Evolutionary conservation across 2,329 filamentous ascomycete species (phyloP).

Genomic region (Cladosporium sp.): DNA sequence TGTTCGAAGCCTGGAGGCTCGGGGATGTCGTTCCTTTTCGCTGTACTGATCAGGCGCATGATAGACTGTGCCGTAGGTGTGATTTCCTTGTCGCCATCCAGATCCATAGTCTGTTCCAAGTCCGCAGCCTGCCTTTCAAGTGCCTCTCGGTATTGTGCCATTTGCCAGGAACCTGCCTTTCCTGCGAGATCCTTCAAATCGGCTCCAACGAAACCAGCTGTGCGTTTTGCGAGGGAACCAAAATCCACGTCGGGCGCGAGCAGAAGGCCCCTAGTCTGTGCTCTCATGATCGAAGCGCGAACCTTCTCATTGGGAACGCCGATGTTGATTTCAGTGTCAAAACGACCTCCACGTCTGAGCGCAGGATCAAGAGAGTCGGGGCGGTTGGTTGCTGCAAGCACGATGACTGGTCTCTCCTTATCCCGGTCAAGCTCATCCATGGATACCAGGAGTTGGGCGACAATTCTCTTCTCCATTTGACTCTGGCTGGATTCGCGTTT

Average conservation of each 20-base stretch:
- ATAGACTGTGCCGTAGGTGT: conserved; percentile 19
- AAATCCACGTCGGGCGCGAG: conserved; percentile 71
- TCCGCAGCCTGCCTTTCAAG: conserved; percentile 36
- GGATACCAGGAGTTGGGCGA: conserved; percentile 76
- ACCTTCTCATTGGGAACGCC: conserved; percentile 77
- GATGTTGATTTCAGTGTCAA: conserved; percentile 81
- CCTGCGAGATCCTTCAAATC: conserved; percentile 73
- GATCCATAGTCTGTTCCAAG: conserved; percentile 46
- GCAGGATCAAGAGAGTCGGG: conserved; percentile 82
- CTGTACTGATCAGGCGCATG: conserved; percentile 49
- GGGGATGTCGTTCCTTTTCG: conserved; percentile 38
- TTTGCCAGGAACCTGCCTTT: conserved; percentile 62
- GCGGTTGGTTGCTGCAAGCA: conserved; percentile 85
- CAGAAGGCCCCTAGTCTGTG: conserved; percentile 62
- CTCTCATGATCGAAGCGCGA: conserved; percentile 71
- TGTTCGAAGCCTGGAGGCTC: conserved; percentile 52
- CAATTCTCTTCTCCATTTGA: conserved; percentile 86
- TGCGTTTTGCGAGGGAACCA: conserved; percentile 69
- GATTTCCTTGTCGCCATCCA: conserved; percentile 37
- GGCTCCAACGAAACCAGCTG: conserved; percentile 88
- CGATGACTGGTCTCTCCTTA: conserved; percentile 69
- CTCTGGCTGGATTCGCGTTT: conserved; percentile 79
- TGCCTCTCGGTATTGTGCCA: conserved; percentile 55
- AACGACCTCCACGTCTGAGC: conserved; percentile 68
- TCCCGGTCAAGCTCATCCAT: conserved; percentile 76